Evolutionary conservation across 257 asterid genomes (phyloP).

Genomic region (Solanum piurae): DNA sequence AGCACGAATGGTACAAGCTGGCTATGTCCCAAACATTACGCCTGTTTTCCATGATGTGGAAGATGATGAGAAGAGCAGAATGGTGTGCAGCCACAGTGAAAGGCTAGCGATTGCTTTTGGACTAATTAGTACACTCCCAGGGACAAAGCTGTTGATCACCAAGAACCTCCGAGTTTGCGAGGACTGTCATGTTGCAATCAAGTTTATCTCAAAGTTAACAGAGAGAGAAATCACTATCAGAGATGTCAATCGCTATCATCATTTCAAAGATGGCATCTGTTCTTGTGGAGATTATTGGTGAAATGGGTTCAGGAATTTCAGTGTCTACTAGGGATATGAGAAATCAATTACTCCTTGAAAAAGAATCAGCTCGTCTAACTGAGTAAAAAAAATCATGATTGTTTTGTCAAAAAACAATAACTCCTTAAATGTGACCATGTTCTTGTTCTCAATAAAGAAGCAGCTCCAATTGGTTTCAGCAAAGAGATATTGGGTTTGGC

Average conservation of each 20-base stretch:
- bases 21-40: slow-evolving; percentile 33
- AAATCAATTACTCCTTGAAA: background rate
- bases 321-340: background rate
- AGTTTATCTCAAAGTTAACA: slow-evolving; percentile 37
- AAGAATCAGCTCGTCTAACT: background rate
- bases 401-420: background rate
- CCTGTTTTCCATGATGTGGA: slow-evolving; percentile 60
- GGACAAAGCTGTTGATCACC: slow-evolving; percentile 37
- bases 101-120: slow-evolving; percentile 60
- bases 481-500: background rate
- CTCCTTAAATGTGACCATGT: background rate
- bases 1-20: slow-evolving; percentile 31
- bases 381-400: background rate
- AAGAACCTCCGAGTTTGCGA: slow-evolving; percentile 54
- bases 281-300: slow-evolving; percentile 55
- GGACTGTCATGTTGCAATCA: slow-evolving; percentile 54
- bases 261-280: slow-evolving; percentile 47
- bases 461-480: background rate
- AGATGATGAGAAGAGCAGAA: slow-evolving; percentile 40
- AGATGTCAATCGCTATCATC: slow-evolving; percentile 58
- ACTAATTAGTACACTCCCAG: slow-evolving; percentile 42
- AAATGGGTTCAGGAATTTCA: slow-evolving; percentile 3
- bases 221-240: slow-evolving; percentile 40
- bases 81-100: slow-evolving; percentile 46
- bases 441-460: background rate